A percentile compares a stretch with the other conserved stretches of the same genome.
Evolutionary conservation across 2,329 filamentous ascomycete genomes (phyloP).

Genomic region (Fusarium coicis): DNA sequence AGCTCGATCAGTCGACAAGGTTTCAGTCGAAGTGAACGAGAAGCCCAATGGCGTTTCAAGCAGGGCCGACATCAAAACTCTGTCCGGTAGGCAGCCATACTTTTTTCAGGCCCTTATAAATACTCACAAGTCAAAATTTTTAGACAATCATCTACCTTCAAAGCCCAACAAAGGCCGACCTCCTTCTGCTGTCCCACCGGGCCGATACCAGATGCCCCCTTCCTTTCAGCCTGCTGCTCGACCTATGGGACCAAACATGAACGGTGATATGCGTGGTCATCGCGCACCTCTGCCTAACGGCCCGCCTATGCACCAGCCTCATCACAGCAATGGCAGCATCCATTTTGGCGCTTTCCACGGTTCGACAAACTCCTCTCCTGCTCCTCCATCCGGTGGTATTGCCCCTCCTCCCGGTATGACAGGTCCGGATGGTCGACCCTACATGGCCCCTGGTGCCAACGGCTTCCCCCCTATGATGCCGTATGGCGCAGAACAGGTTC

Average conservation of each 20-base stretch:
- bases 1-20: slow-evolving; percentile 16
- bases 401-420: slow-evolving; percentile 61
- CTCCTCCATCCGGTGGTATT: slow-evolving; percentile 58
- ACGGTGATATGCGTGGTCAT: slow-evolving; percentile 49
- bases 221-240: slow-evolving; percentile 53
- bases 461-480: slow-evolving; percentile 53
- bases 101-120: background rate
- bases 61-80: slow-evolving; percentile 28
- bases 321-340: slow-evolving; percentile 65
- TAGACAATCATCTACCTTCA: slow-evolving; percentile 26
- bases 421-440: slow-evolving; percentile 48
- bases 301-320: slow-evolving; percentile 60
- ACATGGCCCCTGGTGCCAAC: slow-evolving; percentile 48
- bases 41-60: slow-evolving; percentile 32
- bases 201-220: slow-evolving; percentile 57
- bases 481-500: slow-evolving; percentile 51
- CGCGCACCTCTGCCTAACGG: slow-evolving; percentile 50
- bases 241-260: slow-evolving; percentile 45
- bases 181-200: slow-evolving; percentile 48
- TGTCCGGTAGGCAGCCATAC: slow-evolving; percentile 26
- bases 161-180: slow-evolving; percentile 42
- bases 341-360: slow-evolving; percentile 66
- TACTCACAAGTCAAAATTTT: slow-evolving; percentile 10
- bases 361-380: slow-evolving; percentile 69
- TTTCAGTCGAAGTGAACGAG: slow-evolving; percentile 2